These are phyloP conservation scores for Neurospora tetraspora DNA, from an alignment of 495 filamentous ascomycete species.

Conservation along the genomic window DNA sequence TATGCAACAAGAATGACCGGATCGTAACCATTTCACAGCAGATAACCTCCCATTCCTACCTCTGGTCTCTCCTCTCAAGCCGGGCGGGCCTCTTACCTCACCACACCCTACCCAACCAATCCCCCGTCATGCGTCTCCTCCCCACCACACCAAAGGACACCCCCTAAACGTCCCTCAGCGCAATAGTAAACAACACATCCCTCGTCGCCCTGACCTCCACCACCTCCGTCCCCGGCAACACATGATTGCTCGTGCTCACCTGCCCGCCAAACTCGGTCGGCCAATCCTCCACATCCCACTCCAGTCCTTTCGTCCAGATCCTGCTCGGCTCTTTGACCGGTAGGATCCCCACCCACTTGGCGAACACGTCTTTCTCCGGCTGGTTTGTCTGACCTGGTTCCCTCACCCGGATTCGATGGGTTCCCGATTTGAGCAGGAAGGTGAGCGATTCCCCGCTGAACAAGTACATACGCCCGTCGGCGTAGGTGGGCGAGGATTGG, in stretches of 20 bases:
- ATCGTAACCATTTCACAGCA: background rate
- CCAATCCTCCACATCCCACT: conserved; percentile 85
- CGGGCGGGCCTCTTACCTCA: background rate
- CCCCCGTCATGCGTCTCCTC: background rate
- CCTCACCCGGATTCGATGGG: conserved; percentile 58
- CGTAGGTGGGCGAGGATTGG: conserved; percentile 34
- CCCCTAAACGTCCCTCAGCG: conserved; percentile 35
- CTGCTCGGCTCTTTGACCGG: conserved; percentile 62
- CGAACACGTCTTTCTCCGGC: conserved; percentile 29
- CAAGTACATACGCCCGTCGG: conserved; percentile 50
- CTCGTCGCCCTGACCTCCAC: conserved; percentile 54
- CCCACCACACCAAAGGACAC: background rate
- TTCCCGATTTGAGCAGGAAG: conserved; percentile 60
- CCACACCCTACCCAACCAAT: background rate
- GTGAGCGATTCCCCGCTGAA: conserved; percentile 70
- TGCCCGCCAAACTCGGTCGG: conserved; percentile 70
- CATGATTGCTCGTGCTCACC: conserved; percentile 90
- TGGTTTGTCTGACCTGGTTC: conserved; percentile 15
- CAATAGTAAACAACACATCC: conserved; percentile 78
- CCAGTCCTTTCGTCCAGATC: conserved; percentile 69
- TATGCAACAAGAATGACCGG: background rate
- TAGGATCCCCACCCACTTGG: conserved; percentile 71
- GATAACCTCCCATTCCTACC: background rate
- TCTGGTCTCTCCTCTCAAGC: background rate
- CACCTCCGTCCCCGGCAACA: conserved; percentile 38